Base-by-base conservation (phyloP, 2,329 filamentous ascomycete species). In the Rhynchosporium secalis region DNA sequence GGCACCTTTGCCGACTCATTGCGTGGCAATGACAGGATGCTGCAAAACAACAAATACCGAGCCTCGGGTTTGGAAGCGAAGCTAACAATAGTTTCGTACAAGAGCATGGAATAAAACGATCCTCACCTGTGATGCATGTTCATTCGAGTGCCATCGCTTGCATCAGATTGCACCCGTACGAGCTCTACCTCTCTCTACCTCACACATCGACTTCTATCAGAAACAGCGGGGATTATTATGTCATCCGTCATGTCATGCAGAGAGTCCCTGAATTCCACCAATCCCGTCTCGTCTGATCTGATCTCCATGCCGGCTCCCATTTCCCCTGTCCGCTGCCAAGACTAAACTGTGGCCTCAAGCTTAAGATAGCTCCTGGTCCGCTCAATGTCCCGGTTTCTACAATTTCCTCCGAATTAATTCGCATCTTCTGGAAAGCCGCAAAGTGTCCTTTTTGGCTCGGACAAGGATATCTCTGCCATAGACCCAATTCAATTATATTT, bases 391-490 rank as follows among this genome's bases (percentile, higher is more conserved):
- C 9, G 49, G 49, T 20, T 28, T 33, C 49, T n/a, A 40, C 33
- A 52, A 26, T 13, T 38, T 52, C 9, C 12, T 38, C 20, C 20
- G 36, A 10, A 29, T 29, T 7, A 20, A 5, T 13, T 31, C 26
- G 28, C 20, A 48, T 12, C 6, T 10, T 36, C 33, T 36, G 9
- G 33, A 36, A 36, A 36, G 20, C 43, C 61, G 65, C 65, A 70
- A 70, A 69, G 63, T 72, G 70, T 71, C 70, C 69, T 72, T 70
- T 71, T 65, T 63, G 56, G 43, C 54, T 5, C n/a, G 28, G 59
- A 65, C 66, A 65, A 66, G 66, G 65, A 66, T 68, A 67, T 28
- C 58, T 57, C 58, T 60, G 51, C 58, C 41, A 54, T 47, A 43
- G 36, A 29, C 33, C 61, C 63, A 65, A 66, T 66, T 65, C 57